Base-by-base conservation (phyloP, 2,329 filamentous ascomycete genomes). In the Trichophaea hybrida region DNA sequence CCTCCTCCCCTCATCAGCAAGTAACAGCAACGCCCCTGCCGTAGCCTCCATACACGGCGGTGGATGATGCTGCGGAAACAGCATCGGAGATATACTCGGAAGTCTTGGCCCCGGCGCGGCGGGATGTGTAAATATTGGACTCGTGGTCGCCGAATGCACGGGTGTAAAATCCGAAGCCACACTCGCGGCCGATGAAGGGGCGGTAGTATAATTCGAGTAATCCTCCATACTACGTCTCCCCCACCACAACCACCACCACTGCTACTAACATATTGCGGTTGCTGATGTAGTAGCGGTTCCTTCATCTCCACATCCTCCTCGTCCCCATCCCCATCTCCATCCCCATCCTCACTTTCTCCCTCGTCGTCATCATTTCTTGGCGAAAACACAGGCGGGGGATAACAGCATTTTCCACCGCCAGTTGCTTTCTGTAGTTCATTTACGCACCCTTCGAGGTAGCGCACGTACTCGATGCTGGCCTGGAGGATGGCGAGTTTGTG, bases 401-500 rank as follows among this genome's bases (percentile, higher is more conserved):
- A 55, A 32, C 53, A 55, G 6, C 51, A 46, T 1, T 15, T 17
- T 4, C 44, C 10, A 4, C 15, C 53, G 4, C 48, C 58, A 10
- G 17, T 15, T 15, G 12, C 43, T 15, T 52, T 78, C 71, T 95
- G 89, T 58, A 97, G 77, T 69, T 91, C 86, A 35, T 78, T 73
- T 40, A 96, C 82, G 69, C 91, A 97, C 70, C 88, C 84, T 71
- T 97, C 87, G 12, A 98, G 80, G 70, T 98, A 98, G 61, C 87
- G 85, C 64, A 97, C 82, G 68, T 98, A 97, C 68, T 97, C 93
- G 62, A 97, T 97, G 51, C 89, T 93, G 4, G 91, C 90, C 81
- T 96, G 89, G 55, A 97, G 74, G 67, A 97, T 96, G 13, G 90
- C 89, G 59, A 97, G 75, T 74, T 98, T 98, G 73, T 97, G 93